Evolutionary conservation across 1,284 basidiomycete genomes (phyloP), one percentile per base, ranked within the genome.

Genomic region (Ganoderma multipileum): DNA sequence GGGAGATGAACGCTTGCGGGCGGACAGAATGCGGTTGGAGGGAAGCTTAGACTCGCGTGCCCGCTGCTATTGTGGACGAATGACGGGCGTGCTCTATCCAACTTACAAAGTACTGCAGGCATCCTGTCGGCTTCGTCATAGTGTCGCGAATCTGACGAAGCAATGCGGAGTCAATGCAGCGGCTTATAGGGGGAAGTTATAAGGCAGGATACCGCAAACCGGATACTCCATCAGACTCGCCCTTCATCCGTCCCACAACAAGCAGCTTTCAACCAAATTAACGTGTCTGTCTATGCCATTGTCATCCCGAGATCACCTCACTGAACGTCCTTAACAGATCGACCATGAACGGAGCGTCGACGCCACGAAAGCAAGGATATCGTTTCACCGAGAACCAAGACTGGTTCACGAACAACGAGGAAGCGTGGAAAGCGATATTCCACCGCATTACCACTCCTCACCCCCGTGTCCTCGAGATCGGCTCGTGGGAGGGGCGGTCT

Each of bases 401-500:
- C 70, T 89, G 87, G 88, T 86, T 89, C 73, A 83, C 83, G 1
- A 78, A 73, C 75, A 81, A 89, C 66, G 78, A 81, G 55, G 74
- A 79, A 0, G 73, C 73, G 6, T 89, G 87, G 87, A 76, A 71
- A 20, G 30, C 64, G 8, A 74, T 86, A 30, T 82, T 88, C 65
- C 74, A 79, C 8, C 76, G 79, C 41, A 76, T 88, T 65, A 60
- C 62, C 1, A 76, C 82, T 9, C 54, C 75, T 20, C 67, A 74
- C 0, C 86, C 87, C 14, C 82, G 87, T 18, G 83, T 79, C 7
- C 83, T 89, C 16, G 87, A 89, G 74, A 87, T 89, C n/a, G 87
- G 88, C 4, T 87, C 85, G 18, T 89, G 87, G 87, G 88, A 89
- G 76, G 88, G 87, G 26, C 84, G 88, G 60, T 89, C 87, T 0